Evolutionary conservation across 768 basidiomycete genomes (phyloP), one percentile per base, ranked within the genome.

Genomic region (Pleurotus cornucopiae): DNA sequence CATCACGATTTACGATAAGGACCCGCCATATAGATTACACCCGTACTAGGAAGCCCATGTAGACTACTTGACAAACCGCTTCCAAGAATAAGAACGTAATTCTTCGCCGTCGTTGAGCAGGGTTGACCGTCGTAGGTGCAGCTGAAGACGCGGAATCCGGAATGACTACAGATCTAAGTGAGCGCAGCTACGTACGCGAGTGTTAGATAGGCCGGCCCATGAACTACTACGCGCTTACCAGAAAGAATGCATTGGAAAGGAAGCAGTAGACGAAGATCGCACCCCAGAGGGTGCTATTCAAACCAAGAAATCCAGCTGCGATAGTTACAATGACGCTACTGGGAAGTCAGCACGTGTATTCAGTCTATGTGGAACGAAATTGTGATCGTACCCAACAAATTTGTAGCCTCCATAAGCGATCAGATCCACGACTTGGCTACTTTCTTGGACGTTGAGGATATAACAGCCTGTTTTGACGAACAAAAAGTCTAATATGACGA

Each of bases 371-470:
- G 14, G 16, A 38, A 25, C 11, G 18, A 14, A 14, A 56, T 23
- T 14, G 73, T 13, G 73, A 85, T 25, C 60, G 6, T 34, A 94
- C 93, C 93, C 96, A 25, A 98, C 91, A 63, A 99, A 98, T 67
- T 99, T 98, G 74, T 98, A 98, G 0, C 97, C 96, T 4, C 88
- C 90, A 66, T 98, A 98, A 0, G 95, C 91, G 26, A 97, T 72
- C 47, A 98, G 71, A 65, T 97, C 94, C 4, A 89, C 78, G 20
- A 91, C 80, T 46, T 90, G 88, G 18, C 72, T 73, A 5, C 78
- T 72, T 2, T 86, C 86, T 58, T 87, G 81, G 2, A 98, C 92
- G 58, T 92, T 94, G 48, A 98, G 82, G 49, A 98, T 74, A 71
- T 98, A 99, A 66, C 93, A 97, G 0, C 95, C 95, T 1, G 91